Evolutionary conservation across 768 basidiomycete species (phyloP).

Genomic region (Lactarius tabidus): DNA sequence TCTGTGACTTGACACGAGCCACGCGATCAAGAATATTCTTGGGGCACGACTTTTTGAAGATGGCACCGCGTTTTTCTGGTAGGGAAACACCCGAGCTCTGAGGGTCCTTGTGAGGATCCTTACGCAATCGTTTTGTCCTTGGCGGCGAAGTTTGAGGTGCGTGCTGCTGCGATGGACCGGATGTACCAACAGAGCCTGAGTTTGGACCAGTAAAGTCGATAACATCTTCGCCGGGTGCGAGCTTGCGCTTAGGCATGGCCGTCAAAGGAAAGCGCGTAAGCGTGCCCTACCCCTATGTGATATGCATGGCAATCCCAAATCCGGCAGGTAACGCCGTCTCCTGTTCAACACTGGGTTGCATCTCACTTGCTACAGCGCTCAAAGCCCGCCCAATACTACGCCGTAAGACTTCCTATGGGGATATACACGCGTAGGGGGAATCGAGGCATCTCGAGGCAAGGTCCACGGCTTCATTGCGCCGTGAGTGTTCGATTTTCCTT

Average conservation of each 20-base stretch:
- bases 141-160: conserved; percentile 14
- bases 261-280: neutral
- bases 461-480: neutral
- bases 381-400: neutral
- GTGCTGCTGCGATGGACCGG: conserved; percentile 13
- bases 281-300: neutral
- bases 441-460: neutral
- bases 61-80: conserved; percentile 36
- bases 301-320: neutral
- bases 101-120: conserved; percentile 28
- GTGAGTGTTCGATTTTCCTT: neutral
- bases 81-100: conserved; percentile 31
- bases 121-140: conserved; percentile 29
- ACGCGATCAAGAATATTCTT: conserved; percentile 36
- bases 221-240: conserved; percentile 14
- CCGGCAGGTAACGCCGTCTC: neutral
- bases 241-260: conserved; percentile 28
- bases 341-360: too few species aligned
- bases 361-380: neutral
- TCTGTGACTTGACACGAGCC: conserved; percentile 35
- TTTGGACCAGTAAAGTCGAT: conserved; percentile 12
- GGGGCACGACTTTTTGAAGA: conserved; percentile 36
- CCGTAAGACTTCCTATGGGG: too few species aligned
- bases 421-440: neutral
- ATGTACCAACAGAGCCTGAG: conserved; percentile 17